Conservation (phyloP, 2,329 filamentous ascomycete species). For the Pestalotiopsis sp. region DNA sequence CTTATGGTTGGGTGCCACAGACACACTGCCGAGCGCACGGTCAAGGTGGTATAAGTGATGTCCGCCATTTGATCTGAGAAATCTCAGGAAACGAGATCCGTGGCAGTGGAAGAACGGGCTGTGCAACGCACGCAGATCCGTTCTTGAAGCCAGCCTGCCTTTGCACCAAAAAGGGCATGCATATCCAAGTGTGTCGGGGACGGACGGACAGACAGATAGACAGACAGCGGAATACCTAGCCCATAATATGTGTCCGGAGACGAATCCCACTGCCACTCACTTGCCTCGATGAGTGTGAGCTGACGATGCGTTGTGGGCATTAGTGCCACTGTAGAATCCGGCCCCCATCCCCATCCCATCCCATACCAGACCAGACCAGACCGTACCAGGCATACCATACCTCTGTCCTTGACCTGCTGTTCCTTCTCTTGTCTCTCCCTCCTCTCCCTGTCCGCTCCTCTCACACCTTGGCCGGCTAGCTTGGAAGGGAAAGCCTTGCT, state of each 20-base stretch:
- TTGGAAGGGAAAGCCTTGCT: background rate
- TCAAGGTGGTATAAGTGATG: conserved; percentile 3
- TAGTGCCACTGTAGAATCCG: conserved; percentile 13
- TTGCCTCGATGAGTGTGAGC: background rate
- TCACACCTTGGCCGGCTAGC: conserved; percentile 4
- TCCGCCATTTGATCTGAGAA: conserved; percentile 9
- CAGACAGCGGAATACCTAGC: background rate
- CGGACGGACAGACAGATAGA: background rate
- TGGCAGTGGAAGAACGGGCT: background rate
- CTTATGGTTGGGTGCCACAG: background rate
- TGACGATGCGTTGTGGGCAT: conserved; percentile 6
- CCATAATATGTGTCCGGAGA: background rate
- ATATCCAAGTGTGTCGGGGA: background rate
- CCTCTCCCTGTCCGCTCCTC: background rate
- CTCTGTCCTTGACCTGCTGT: conserved; percentile 23
- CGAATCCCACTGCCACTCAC: background rate
- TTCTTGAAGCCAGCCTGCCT: background rate
- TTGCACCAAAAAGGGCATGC: background rate
- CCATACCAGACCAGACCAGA: too few relatives aligned
- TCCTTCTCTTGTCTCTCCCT: background rate
- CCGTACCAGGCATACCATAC: too few relatives aligned
- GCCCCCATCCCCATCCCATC: conserved; percentile 16
- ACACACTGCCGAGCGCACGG: conserved; percentile 13
- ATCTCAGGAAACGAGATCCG: conserved; percentile 1
- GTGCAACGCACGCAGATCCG: background rate